These are phyloP conservation scores for Meripilus lineatus DNA, from an alignment of 1,284 basidiomycete genomes.

Conservation along the genomic window DNA sequence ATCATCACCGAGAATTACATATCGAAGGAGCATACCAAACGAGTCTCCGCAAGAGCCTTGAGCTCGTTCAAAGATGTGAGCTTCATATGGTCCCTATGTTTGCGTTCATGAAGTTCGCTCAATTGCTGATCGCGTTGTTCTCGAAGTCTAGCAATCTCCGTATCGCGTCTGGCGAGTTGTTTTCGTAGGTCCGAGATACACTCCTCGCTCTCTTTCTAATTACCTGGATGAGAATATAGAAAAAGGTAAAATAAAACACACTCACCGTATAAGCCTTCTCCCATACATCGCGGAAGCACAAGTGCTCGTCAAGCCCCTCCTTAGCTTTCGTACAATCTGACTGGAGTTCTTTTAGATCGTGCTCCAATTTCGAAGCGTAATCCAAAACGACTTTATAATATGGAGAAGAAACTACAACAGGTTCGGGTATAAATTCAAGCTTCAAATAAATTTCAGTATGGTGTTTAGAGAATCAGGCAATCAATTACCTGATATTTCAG, in stretches of 20 bases:
- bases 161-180: conserved; percentile 61
- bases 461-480: too few species aligned
- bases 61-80: conserved; percentile 66
- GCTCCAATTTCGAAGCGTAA: too few species aligned
- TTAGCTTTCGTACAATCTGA: too few species aligned
- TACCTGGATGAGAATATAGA: background rate
- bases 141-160: conserved; percentile 73
- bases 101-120: conserved; percentile 72
- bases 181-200: conserved; percentile 53
- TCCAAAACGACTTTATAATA: too few species aligned
- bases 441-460: too few species aligned
- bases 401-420: too few species aligned
- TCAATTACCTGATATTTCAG: conserved; percentile 46
- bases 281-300: too few species aligned
- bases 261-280: conserved; percentile 39
- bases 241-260: background rate
- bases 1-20: background rate
- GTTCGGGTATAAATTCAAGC: too few species aligned
- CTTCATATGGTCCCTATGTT: conserved; percentile 62
- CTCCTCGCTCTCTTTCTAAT: conserved; percentile 10
- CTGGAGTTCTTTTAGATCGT: too few species aligned
- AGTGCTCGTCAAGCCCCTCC: too few species aligned
- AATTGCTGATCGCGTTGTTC: conserved; percentile 75
- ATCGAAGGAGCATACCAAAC: conserved; percentile 42
- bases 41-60: conserved; percentile 66